Evolutionary conservation across 805 yeast genomes (phyloP), one percentile per base, ranked within the genome.

Genomic region (Myxozyma neglecta): DNA sequence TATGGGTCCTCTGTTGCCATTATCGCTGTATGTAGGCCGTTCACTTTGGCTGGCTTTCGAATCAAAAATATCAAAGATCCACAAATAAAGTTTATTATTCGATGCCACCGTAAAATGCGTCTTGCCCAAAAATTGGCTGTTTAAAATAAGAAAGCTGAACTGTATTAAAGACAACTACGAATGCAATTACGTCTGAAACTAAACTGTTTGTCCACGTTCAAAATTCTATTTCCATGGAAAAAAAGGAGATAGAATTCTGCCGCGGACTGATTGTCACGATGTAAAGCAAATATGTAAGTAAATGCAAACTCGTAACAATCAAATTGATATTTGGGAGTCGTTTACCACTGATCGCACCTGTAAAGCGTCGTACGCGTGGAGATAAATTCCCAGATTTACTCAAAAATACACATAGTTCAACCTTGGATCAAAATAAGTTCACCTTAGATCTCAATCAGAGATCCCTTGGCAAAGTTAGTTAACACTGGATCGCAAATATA

Each of bases 281-380:
- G 52, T 3, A 39, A 32, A 53, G 42, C 49, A 24, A 16, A 24
- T 48, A 56, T 48, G 44, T 39, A 53, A 54, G 40, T 42, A 47
- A 29, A 45, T 37, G 45, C 42, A 34, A 34, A 39, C 45, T 40
- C 49, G 47, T 37, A 42, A 32, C 55, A 42, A 36, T 34, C 53
- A n/a, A 13, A 35, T 61, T 44, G 54, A 46, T 64, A 35, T 64
- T 37, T 58, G 67, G 67, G 66, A 64, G 49, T 53, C 67, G 67
- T 64, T 64, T 64, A 64, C 66, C 67, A 64, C 67, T 43, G 36
- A 39, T 51, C 52, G 44, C 60, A 61, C 67, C 65, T 40, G 45
- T 36, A 24, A 29, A 36, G 32, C 29, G 67, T 49, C 66, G 67
- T 58, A 61, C 65, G 54, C 36, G 61, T 64, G 67, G 64, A 57